A percentile compares a stretch with the other conserved stretches of the same genome.
These are phyloP conservation scores for Zygosaccharomyces kombuchaensis DNA, from an alignment of 805 yeast genomes.

Conservation along the genomic window DNA sequence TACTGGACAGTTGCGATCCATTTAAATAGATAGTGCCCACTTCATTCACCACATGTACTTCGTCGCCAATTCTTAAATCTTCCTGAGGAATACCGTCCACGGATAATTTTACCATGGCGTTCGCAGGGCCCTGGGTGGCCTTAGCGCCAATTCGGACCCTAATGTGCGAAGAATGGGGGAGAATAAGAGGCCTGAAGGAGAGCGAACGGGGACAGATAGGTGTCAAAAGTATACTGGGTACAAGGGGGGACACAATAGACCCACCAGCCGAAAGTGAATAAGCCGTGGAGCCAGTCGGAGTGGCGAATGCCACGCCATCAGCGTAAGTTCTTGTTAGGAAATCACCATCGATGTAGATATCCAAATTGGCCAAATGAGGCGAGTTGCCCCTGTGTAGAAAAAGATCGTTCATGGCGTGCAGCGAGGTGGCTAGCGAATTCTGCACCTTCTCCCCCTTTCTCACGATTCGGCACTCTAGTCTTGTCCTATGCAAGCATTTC, in stretches of 20 bases:
- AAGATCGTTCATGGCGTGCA: conserved; percentile 89
- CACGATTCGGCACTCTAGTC: conserved; percentile 72
- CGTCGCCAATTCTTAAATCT: conserved; percentile 68
- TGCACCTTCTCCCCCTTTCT: conserved; percentile 27
- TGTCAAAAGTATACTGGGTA: conserved; percentile 74
- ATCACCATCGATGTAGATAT: conserved; percentile 79
- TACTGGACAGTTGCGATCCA: conserved; percentile 45
- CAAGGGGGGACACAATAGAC: conserved; percentile 84
- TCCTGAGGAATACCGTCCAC: conserved; percentile 83
- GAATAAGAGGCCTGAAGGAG: conserved; percentile 81
- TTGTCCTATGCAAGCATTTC: conserved; percentile 66
- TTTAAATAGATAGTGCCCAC: conserved; percentile 56
- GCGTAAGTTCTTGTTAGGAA: conserved; percentile 86
- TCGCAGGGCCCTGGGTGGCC: conserved; percentile 36
- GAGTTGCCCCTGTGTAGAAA: conserved; percentile 82
- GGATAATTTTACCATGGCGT: conserved; percentile 52
- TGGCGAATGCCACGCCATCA: conserved; percentile 79
- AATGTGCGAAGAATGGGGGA: conserved; percentile 76
- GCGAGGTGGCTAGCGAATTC: conserved; percentile 12
- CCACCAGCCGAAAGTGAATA: conserved; percentile 90
- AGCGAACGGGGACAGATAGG: conserved; percentile 91
- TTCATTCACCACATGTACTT: conserved; percentile 66
- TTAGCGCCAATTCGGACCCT: conserved; percentile 55
- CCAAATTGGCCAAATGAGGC: conserved; percentile 80
- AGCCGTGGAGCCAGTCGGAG: conserved; percentile 96